Conservation (phyloP, 345 rosid species). For the Murraya paniculata region DNA sequence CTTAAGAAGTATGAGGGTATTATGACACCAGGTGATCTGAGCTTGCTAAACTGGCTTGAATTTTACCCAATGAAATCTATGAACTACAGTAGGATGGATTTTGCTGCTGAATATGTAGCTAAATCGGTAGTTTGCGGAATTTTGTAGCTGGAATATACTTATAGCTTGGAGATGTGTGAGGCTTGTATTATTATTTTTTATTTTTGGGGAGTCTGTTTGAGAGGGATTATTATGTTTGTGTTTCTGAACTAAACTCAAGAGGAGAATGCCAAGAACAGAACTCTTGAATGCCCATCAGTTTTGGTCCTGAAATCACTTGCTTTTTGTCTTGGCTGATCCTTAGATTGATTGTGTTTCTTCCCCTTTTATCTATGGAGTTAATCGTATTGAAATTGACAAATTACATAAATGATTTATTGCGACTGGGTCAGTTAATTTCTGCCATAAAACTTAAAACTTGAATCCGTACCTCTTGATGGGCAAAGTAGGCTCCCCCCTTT, state of each 20-base stretch:
- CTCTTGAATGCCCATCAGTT: not conserved
- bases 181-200: slow-evolving; percentile 25
- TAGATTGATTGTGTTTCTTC: not conserved
- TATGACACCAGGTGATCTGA: slow-evolving; percentile 19
- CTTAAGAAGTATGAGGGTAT: slow-evolving; percentile 28
- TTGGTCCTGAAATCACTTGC: not conserved
- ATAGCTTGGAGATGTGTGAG: slow-evolving; percentile 22
- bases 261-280: not conserved
- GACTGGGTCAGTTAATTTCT: not conserved
- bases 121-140: slow-evolving; percentile 28
- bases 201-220: slow-evolving; percentile 23
- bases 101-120: slow-evolving; percentile 19
- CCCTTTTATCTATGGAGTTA: not conserved
- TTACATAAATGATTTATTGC: not conserved
- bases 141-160: slow-evolving; percentile 42
- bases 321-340: not conserved
- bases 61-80: slow-evolving; percentile 8
- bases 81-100: slow-evolving; percentile 26
- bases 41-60: slow-evolving; percentile 9
- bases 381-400: no score
- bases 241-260: not conserved
- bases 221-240: slow-evolving; percentile 1
- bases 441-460: not conserved
- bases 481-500: not conserved
- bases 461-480: not conserved